phyloP scores from a whole-genome alignment of 164 flowering plant species.

The Umbellularia californica region DNA sequence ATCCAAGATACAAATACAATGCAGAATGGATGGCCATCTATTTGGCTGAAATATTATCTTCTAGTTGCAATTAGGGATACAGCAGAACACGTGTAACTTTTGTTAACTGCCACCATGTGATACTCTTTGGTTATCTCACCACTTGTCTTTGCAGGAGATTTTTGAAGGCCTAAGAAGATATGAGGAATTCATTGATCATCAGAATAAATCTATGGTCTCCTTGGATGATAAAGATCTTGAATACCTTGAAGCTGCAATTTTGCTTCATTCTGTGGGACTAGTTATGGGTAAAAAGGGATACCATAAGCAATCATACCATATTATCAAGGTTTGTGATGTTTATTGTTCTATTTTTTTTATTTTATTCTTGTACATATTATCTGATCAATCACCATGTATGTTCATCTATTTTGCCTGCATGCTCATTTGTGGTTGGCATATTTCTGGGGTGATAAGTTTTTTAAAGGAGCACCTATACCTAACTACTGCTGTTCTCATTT shows the following conservation, averaged over 20 bases:
- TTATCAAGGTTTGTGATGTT: slow-evolving; percentile 44
- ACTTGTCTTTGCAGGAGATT: slow-evolving; percentile 36
- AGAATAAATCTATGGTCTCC: slow-evolving; percentile 11
- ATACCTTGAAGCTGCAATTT: slow-evolving; percentile 74
- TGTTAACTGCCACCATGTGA: too few relatives aligned
- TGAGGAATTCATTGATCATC: slow-evolving; percentile 21
- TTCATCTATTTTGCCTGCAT: background rate
- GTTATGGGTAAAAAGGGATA: slow-evolving; percentile 56
- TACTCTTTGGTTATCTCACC: slow-evolving; percentile 3
- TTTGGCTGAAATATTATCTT: too few relatives aligned
- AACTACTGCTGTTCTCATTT: background rate
- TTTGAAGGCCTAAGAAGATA: slow-evolving; percentile 42
- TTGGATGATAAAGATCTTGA: slow-evolving; percentile 59
- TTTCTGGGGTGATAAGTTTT: too few relatives aligned
- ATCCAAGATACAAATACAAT: too few relatives aligned
- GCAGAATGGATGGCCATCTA: too few relatives aligned
- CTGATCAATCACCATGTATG: background rate
- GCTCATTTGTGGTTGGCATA: background rate
- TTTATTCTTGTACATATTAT: background rate
- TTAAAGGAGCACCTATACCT: background rate
- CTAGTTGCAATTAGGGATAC: too few relatives aligned
- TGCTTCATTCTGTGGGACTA: slow-evolving; percentile 66
- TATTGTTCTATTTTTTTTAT: too few relatives aligned
- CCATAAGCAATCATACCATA: slow-evolving; percentile 55
- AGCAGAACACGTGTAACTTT: too few relatives aligned